phyloP scores from a whole-genome alignment of 805 yeast genomes.

The Dipodascus albidus region DNA sequence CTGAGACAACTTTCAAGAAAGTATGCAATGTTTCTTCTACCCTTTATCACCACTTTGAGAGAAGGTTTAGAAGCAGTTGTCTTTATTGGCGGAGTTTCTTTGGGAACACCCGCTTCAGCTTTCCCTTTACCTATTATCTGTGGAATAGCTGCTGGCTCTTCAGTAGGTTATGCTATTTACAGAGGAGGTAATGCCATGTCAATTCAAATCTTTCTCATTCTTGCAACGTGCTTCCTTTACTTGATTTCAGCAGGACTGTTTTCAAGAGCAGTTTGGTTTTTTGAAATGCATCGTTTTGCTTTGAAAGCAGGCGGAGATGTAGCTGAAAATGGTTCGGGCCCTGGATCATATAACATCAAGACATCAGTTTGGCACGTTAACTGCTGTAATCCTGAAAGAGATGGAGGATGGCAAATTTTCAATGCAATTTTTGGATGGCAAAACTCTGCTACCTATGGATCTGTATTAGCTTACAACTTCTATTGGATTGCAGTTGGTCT shows the following conservation, averaged over 20 bases:
- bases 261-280: constrained; percentile 87
- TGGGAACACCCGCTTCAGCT: constrained; percentile 50
- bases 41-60: constrained; percentile 83
- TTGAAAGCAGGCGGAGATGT: constrained; percentile 85
- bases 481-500: constrained; percentile 71
- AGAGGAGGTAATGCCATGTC: constrained; percentile 73
- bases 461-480: constrained; percentile 75
- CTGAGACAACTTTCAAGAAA: constrained; percentile 39
- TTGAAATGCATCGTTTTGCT: constrained; percentile 59
- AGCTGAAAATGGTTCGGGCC: constrained; percentile 84
- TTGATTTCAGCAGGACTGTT: constrained; percentile 86
- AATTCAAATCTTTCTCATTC: constrained; percentile 76
- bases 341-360: constrained; percentile 81
- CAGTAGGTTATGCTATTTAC: constrained; percentile 62
- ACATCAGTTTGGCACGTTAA: constrained; percentile 90
- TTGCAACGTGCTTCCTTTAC: constrained; percentile 81
- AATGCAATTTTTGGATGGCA: constrained; percentile 95
- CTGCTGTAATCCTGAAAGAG: constrained; percentile 90
- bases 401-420: constrained; percentile 95
- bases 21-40: constrained; percentile 81
- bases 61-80: constrained; percentile 97
- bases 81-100: constrained; percentile 92
- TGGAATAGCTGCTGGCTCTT: constrained; percentile 72
- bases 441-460: constrained; percentile 89
- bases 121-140: constrained; percentile 90